Conservation (phyloP, 2,329 filamentous ascomycete species). For the Phialophora tarda region DNA sequence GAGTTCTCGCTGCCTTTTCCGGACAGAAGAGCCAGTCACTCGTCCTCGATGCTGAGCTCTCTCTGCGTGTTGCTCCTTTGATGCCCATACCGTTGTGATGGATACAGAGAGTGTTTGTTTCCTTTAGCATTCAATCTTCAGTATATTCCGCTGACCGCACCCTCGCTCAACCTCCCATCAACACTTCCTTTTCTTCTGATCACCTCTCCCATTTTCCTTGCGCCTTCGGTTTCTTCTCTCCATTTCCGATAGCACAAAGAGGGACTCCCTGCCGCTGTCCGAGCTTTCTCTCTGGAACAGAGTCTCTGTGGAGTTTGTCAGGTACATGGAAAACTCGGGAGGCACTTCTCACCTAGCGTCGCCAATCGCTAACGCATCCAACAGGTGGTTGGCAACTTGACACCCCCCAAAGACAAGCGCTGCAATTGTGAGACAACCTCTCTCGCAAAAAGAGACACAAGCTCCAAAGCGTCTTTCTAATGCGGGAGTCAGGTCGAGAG, state of each 20-base stretch:
- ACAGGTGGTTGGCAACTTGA: background rate
- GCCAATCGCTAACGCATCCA: background rate
- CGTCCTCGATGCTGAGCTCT: background rate
- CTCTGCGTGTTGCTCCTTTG: background rate
- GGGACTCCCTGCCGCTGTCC: background rate
- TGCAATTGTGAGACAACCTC: background rate
- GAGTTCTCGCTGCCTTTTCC: background rate
- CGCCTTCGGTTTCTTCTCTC: background rate
- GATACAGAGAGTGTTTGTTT: slow-evolving; percentile 4
- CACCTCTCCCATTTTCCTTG: background rate
- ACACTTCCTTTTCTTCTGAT: background rate
- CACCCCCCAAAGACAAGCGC: background rate
- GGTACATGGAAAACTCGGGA: background rate
- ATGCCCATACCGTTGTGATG: background rate
- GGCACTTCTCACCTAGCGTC: background rate
- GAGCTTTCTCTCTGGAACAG: background rate
- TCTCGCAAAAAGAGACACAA: background rate
- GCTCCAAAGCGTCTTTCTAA: background rate
- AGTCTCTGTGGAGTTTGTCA: background rate
- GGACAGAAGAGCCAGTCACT: background rate
- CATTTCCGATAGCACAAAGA: background rate
- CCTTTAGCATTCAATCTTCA: slow-evolving; percentile 12
- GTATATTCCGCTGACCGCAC: slow-evolving; percentile 5
- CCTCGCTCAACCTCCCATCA: background rate
- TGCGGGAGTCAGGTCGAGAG: slow-evolving; percentile 9